Evolutionary conservation across 1,284 basidiomycete genomes (phyloP).

Genomic region (Flammula alnicola): DNA sequence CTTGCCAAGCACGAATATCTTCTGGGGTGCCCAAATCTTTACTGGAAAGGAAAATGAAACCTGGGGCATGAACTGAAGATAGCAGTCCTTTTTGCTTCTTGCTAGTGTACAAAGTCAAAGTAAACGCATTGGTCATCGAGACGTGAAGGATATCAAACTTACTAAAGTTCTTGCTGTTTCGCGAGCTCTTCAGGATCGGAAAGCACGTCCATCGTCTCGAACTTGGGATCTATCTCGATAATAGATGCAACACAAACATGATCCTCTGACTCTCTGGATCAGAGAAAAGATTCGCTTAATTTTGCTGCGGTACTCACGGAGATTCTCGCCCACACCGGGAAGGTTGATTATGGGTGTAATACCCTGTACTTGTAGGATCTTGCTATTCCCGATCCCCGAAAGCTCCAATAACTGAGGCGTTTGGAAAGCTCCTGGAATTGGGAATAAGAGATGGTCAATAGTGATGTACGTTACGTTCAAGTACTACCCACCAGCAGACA

Average conservation of each 20-base stretch:
- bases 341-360: conserved; percentile 6
- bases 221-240: conserved; percentile 12
- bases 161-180: conserved; percentile 14
- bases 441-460: background rate
- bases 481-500: conserved; percentile 51
- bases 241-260: conserved; percentile 7
- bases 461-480: background rate
- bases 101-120: background rate
- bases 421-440: conserved; percentile 12
- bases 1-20: background rate
- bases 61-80: conserved; percentile 2
- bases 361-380: background rate
- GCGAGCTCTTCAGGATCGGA: conserved; percentile 5
- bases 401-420: conserved; percentile 8
- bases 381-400: conserved; percentile 4
- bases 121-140: background rate
- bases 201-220: conserved; percentile 9
- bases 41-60: conserved; percentile 11
- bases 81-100: conserved; percentile 14
- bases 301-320: background rate
- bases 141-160: background rate
- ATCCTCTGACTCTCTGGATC: conserved; percentile 8
- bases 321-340: conserved; percentile 8
- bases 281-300: background rate
- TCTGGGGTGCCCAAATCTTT: conserved; percentile 4